Base-by-base conservation (phyloP, 1,284 basidiomycete genomes). In the Ganoderma resinaceum region DNA sequence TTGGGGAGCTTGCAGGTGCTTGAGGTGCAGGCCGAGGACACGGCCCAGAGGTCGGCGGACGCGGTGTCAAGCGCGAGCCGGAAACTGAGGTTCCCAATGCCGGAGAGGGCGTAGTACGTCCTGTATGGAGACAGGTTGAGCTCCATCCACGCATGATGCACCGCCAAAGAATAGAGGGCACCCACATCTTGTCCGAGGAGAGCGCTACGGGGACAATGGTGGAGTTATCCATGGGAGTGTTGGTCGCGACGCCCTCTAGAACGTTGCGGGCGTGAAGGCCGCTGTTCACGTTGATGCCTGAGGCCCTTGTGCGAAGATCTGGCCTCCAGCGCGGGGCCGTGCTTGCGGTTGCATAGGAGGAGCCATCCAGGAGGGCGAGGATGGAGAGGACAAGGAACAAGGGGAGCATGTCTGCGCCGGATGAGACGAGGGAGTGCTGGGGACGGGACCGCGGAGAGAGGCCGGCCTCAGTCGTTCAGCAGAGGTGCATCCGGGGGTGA, bases 11-110 rank as follows among this genome's bases (percentile, higher is more conserved):
- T 80, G 76, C 92, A 94, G 0, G 82, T 73, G 18, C 76, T 75
- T 7, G 86, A 83, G n/a, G 78, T 77, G 78, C 92, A 94, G 7
- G 76, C 82, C 4, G 91, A 89, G 31, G 91, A 91, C 59, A 88
- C 76, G 20, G 93, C 73, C 92, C 91, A 94, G 23, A 91, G 76
- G 77, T 93, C 91, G 14, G 91, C 85, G 4, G 92, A 94, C n/a
- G 84, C 93, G 0, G 92, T 93, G 77, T 94, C 92, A 52, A 94
- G 79, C 0, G 87, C 86, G n/a, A 90, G 86, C 20, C 91, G 89
- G 72, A 93, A 91, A 74, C 79, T 87, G 70, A 91, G 86, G 68
- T 83, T 81, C 49, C 91, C 92, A 49, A 84, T 80, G 68, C 84
- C 78, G 60, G 92, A 82, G 55, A 91, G 78, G 20, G 85, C 80